Conservation (phyloP, 2,329 filamentous ascomycete genomes). For the Thielaviopsis populi region DNA sequence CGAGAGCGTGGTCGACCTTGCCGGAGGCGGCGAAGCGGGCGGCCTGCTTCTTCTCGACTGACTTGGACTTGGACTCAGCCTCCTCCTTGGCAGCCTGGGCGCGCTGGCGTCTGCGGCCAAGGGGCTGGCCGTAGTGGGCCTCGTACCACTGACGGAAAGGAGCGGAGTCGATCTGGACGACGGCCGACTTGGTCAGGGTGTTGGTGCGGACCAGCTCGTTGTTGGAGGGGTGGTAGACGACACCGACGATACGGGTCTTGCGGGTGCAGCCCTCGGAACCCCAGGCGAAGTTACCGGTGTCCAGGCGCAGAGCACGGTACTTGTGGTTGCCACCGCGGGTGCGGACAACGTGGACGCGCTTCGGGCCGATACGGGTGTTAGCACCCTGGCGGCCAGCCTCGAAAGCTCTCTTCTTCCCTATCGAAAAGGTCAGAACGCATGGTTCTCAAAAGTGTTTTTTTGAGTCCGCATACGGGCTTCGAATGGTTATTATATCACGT, state of each 20-base stretch:
- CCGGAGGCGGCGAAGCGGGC: constrained; percentile 65
- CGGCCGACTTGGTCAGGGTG: constrained; percentile 97
- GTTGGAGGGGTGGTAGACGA: constrained; percentile 99
- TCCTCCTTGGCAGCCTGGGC: constrained; percentile 47
- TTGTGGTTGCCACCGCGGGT: constrained; percentile 98
- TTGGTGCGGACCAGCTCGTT: constrained; percentile 99
- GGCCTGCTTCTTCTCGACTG: constrained; percentile 91
- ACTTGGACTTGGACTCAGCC: constrained; percentile 84
- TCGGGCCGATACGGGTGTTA: constrained; percentile 97
- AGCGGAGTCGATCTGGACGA: constrained; percentile 96
- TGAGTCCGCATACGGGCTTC: constrained; percentile 48
- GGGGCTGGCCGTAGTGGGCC: constrained; percentile 87
- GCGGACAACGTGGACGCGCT: constrained; percentile 93
- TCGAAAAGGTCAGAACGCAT: constrained; percentile 63
- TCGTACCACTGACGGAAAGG: constrained; percentile 99
- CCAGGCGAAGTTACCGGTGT: constrained; percentile 99
- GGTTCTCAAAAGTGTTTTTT: constrained; percentile 28
- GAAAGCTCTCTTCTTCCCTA: constrained; percentile 95
- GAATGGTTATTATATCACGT: constrained; percentile 41
- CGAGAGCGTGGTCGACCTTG: constrained; percentile 84
- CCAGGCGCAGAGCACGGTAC: constrained; percentile 97
- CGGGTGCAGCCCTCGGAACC: constrained; percentile 93
- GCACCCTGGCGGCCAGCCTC: constrained; percentile 98
- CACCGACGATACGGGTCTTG: constrained; percentile 98
- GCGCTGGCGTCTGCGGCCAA: constrained; percentile 85